Evolutionary conservation across 2,329 filamentous ascomycete species (phyloP), one percentile per base, ranked within the genome.

Genomic region (Amylocarpus encephaloides): DNA sequence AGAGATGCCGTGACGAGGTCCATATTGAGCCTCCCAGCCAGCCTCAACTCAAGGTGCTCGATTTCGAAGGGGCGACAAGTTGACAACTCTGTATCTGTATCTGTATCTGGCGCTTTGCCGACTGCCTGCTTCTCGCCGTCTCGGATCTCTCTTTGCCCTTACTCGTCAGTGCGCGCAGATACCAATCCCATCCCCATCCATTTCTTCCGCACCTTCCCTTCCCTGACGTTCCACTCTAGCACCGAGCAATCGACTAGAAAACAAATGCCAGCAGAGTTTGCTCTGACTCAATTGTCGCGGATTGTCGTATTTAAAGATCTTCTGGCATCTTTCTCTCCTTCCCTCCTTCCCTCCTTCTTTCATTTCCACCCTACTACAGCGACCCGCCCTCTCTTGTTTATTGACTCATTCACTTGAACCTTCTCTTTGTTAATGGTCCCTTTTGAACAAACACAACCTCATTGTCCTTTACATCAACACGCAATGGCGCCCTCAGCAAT

Each of bases 401-500:
- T 11, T 50, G 15, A 29, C 9, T 36, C 19, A 16, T 33, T 41
- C 12, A 22, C 22, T 43, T 35, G 32, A 7, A n/a, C 34, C 10
- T 12, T 34, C 18, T 40, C 48, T 45, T 45, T 49, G 33, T 49
- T 46, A 12, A 40, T 40, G 22, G 13, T n/a, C 15, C 45, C 32
- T 30, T 30, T 40, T 45, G 4, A 22, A 5, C 29, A 35, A 10
- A n/a, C 16, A 34, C 22, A 30, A 15, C 22, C 19, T 13, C 16
- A 32, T 35, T 30, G 1, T 10, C 22, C 26, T 12, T 29, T 11
- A 12, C 18, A 16, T 40, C 32, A 12, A 12, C 32, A 45, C 36
- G 47, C 33, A 51, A 78, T 77, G 76, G 68, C 74, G 58, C 75
- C 75, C 56, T 71, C 74, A 38, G 74, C 69, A 35, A 55, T 67